Evolutionary conservation across 83 land plant species (phyloP), one percentile per base, ranked within the genome.

Genomic region (Picea mariana): DNA sequence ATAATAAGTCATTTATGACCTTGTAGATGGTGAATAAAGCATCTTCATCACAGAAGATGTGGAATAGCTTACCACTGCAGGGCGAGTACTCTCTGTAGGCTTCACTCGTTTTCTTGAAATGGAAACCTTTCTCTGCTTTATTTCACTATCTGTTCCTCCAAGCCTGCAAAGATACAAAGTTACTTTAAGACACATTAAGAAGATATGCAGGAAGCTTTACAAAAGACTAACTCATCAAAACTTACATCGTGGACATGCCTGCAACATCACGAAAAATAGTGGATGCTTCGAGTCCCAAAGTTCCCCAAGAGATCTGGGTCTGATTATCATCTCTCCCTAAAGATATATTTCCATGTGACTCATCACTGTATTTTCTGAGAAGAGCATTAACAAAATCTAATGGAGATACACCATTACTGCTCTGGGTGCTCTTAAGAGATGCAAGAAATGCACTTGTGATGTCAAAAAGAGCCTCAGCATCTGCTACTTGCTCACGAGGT

Each of bases 401-500:
- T 26, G 89, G 85, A 7, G 88, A 79, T 1, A 91, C 31, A 18
- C 89, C 88, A 49, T 82, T 71, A n/a, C 79, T 84, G 38, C 67
- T 49, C 75, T 84, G 83, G 12, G 85, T 65, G 18, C 77, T 84
- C 84, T 83, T 88, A 18, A 90, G 86, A 82, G 85, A 84, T n/a
- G 62, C 83, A 20, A 87, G 81, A 27, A 93, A 63, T 1, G 81
- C 78, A 58, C 77, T 87, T 62, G 90, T 63, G 40, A 93, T 87
- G 78, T 89, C 89, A 82, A 87, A 77, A 6, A 93, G 88, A 8
- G 90, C 91, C 83, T 93, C 91, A 27, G 95, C 95, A 87, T 93
- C 95, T 60, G 90, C 93, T 38, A 93, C 87, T 77, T 93, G 95
- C 55, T 93, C 95, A 62, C 95, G 84, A 38, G 95, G 95, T 47